Percentiles rank a stretch among this genome's conserved stretches.
Evolutionary conservation across 2,329 filamentous ascomycete genomes (phyloP).

Genomic region (Botrytis paeoniae): DNA sequence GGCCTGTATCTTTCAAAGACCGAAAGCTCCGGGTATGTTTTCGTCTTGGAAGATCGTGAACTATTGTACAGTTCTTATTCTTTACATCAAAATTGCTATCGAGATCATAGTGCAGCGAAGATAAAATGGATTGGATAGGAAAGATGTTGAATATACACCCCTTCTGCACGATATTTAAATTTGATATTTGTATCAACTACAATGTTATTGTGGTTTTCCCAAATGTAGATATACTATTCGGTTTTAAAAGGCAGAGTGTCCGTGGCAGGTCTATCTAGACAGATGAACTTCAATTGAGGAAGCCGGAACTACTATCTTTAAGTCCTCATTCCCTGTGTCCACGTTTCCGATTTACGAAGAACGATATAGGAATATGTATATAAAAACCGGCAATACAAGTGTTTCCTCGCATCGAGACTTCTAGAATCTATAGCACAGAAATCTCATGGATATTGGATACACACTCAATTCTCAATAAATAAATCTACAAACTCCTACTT

Average conservation of each 20-base stretch:
- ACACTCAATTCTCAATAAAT: background rate
- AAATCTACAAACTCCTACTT: background rate
- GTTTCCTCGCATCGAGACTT: background rate
- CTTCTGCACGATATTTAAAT: background rate
- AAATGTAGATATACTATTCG: background rate
- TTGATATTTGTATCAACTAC: background rate
- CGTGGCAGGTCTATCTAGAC: background rate
- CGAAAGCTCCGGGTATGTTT: background rate
- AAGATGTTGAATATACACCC: background rate
- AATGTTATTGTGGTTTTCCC: background rate
- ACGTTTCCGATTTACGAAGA: background rate
- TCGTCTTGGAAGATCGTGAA: background rate
- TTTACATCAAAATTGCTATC: background rate
- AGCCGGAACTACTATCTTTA: background rate
- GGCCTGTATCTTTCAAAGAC: background rate
- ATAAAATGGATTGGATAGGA: background rate
- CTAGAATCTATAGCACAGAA: background rate
- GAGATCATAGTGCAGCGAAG: background rate
- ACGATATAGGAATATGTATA: background rate
- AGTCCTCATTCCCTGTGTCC: background rate
- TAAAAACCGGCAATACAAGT: background rate
- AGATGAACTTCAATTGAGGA: background rate
- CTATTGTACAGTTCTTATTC: background rate
- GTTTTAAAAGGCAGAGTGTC: background rate
- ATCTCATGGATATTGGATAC: background rate